Conservation (phyloP, 768 basidiomycete species). For the Rhizopogon salebrosus region DNA sequence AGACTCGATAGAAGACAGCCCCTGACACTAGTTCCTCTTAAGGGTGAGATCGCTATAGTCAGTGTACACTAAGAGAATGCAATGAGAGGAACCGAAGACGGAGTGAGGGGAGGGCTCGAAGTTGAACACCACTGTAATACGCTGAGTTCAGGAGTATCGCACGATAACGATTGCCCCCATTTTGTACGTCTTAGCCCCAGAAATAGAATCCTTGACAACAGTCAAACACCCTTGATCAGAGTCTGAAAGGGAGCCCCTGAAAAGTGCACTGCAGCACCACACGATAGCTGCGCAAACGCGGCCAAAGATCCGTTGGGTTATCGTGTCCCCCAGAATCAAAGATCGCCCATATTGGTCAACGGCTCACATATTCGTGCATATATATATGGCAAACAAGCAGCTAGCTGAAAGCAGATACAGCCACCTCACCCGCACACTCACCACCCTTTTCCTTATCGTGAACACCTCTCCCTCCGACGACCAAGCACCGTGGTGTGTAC, state of each 20-base stretch:
- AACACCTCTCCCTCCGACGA: conserved; percentile 10
- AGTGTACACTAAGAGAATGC: too few relatives aligned
- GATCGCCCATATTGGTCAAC: not conserved
- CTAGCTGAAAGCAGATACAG: conserved; percentile 20
- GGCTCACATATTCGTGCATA: conserved; percentile 25
- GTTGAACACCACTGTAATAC: too few relatives aligned
- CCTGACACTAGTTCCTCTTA: too few relatives aligned
- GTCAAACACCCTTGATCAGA: too few relatives aligned
- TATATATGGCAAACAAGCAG: conserved; percentile 26
- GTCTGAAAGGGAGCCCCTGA: too few relatives aligned
- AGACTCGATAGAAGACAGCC: too few relatives aligned
- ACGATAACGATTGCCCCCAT: not conserved
- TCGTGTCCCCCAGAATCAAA: not conserved
- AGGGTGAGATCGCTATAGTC: too few relatives aligned
- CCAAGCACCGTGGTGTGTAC: conserved; percentile 9
- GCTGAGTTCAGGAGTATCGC: not conserved
- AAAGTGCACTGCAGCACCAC: not conserved
- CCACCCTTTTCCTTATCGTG: conserved; percentile 9
- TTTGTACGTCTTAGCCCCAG: not conserved
- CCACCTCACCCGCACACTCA: conserved; percentile 12
- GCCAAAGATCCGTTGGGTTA: not conserved
- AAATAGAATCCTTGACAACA: not conserved
- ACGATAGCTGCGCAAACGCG: not conserved
- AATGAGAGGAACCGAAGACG: too few relatives aligned
- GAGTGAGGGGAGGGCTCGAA: too few relatives aligned